Evolutionary conservation across 2,329 filamentous ascomycete species (phyloP).

Genomic region (Pseudogymnoascus sp.): DNA sequence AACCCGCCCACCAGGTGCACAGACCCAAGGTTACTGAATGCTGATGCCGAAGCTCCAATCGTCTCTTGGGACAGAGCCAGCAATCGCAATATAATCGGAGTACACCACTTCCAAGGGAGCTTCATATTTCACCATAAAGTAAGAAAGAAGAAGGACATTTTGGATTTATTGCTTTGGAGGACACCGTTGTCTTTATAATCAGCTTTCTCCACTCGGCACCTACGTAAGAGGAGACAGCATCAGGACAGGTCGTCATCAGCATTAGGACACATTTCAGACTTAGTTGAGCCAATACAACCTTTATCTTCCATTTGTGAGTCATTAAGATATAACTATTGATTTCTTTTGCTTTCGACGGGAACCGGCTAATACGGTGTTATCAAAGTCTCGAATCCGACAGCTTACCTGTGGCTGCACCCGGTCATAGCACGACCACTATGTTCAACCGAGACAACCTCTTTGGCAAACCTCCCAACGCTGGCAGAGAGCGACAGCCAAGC

Average conservation of each 20-base stretch:
- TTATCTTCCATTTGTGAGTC: background rate
- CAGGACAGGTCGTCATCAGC: slow-evolving; percentile 10
- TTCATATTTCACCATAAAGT: slow-evolving; percentile 10
- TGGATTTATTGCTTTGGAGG: background rate
- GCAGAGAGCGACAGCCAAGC: slow-evolving; percentile 29
- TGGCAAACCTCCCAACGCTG: slow-evolving; percentile 33
- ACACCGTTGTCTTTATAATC: background rate
- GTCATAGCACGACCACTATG: slow-evolving; percentile 24
- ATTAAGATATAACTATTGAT: background rate
- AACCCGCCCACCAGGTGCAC: slow-evolving; percentile 11
- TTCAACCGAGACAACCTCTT: slow-evolving; percentile 40
- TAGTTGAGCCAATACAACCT: slow-evolving; percentile 2
- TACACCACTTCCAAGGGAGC: slow-evolving; percentile 11
- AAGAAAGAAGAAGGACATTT: background rate
- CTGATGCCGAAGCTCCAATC: slow-evolving; percentile 6
- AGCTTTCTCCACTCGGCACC: background rate
- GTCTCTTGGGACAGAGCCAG: slow-evolving; percentile 9
- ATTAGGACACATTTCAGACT: slow-evolving; percentile 8
- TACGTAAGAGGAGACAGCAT: slow-evolving; percentile 6
- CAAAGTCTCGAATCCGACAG: slow-evolving; percentile 2
- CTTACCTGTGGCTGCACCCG: background rate
- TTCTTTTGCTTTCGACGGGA: background rate
- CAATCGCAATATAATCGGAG: slow-evolving; percentile 6
- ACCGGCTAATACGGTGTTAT: slow-evolving; percentile 33
- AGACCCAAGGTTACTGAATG: slow-evolving; percentile 8